Evolutionary conservation across 2,329 filamentous ascomycete genomes (phyloP), one percentile per base, ranked within the genome.

Genomic region (Didymella segeticola): DNA sequence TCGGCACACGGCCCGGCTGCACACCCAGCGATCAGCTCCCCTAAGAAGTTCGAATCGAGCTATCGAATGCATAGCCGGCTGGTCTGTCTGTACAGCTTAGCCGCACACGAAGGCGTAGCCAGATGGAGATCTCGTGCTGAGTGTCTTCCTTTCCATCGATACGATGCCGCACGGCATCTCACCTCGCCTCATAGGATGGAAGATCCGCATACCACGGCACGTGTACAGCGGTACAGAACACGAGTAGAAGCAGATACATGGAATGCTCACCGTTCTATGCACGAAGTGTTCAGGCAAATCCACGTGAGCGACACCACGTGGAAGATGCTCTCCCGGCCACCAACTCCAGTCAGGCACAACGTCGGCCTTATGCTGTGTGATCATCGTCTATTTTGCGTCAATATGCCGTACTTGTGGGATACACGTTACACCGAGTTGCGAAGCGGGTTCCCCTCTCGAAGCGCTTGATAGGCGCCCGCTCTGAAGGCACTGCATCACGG

Each of bases 401-500:
- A 23, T 12, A 20, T 38, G n/a, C 20, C 12, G 20, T 15, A 11
- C 15, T 19, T 42, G 22, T 31, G 43, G 33, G 17, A 41, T 10
- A 41, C 17, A 29, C 36, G 41, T 49, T 36, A 49, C 51, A 48
- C 51, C 27, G 45, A 45, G 33, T 36, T 49, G 34, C 34, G 27
- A 54, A 17, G 31, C 27, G 27, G 27, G 51, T 30, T 41, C 27
- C 7, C 14, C 29, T 37, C n/a, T 36, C 17, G 20, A 38, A 45
- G 39, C 51, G 51, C 51, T 39, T 48, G 45, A 54, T 45, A 49
- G 51, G 45, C 51, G 38, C 41, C 51, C 39, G 48, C 48, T 41
- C 39, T 27, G 12, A 15, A 39, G 15, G n/a, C 14, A 34, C 36
- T 17, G 33, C 31, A 29, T 36, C 3, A 14, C 17, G 29, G 39